Conservation (phyloP, 148 eudicot genomes). For the Vaccinium myrtillus region DNA sequence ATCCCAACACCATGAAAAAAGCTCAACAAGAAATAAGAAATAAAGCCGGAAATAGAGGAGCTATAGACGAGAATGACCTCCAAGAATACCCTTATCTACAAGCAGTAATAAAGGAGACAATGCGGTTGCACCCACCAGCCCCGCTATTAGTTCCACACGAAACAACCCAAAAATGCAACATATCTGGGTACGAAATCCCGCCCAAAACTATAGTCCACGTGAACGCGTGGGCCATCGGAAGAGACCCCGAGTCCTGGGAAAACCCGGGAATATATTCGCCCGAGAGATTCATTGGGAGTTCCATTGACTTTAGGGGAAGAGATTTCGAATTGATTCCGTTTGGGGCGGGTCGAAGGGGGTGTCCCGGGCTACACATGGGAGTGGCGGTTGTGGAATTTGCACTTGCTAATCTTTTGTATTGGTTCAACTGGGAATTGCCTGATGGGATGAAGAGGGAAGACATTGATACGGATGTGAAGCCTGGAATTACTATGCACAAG, state of each 20-base stretch:
- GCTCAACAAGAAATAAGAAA: conserved; percentile 1
- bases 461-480: conserved; percentile 11
- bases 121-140: conserved; percentile 15
- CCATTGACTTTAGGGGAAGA: conserved; percentile 7
- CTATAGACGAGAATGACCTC: background rate
- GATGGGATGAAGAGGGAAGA: conserved; percentile 14
- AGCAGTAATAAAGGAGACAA: conserved; percentile 5
- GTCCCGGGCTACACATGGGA: conserved; percentile 7
- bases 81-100: background rate
- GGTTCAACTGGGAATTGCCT: conserved; percentile 18
- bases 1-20: conserved; percentile 8
- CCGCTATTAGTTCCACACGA: conserved; percentile 5
- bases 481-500: conserved; percentile 15
- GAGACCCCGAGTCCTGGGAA: conserved; percentile 16
- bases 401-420: conserved; percentile 7
- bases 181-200: background rate
- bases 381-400: conserved; percentile 14
- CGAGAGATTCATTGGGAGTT: conserved; percentile 13
- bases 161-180: background rate
- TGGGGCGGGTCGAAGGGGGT: conserved; percentile 15
- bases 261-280: conserved; percentile 4
- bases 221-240: conserved; percentile 12
- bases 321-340: conserved; percentile 20
- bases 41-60: background rate
- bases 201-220: conserved; percentile 12